phyloP scores from a whole-genome alignment of 2,329 filamentous ascomycete genomes.

The Aspergillus sojae region DNA sequence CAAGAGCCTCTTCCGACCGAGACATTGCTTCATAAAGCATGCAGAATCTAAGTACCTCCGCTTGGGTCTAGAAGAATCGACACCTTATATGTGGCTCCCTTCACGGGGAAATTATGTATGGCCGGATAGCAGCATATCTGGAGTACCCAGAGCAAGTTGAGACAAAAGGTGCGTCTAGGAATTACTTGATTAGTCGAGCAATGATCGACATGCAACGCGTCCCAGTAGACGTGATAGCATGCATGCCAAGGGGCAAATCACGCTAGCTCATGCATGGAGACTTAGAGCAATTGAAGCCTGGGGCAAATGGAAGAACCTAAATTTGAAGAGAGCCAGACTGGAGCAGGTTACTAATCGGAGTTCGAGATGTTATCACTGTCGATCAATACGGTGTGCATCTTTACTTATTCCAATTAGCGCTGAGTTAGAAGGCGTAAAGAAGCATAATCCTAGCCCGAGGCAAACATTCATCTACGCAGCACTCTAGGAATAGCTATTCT shows the following conservation, averaged over 20 bases:
- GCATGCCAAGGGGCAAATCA: neutral
- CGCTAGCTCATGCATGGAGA: too few species aligned
- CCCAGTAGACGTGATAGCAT: neutral
- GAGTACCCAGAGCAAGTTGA: too few species aligned
- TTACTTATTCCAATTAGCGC: neutral
- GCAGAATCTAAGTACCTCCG: neutral
- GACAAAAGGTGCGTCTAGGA: neutral
- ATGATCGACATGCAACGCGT: neutral
- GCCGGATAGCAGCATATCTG: fast-evolving
- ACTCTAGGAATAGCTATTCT: neutral
- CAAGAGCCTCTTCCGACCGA: neutral
- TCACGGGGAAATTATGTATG: neutral
- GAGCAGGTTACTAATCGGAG: neutral
- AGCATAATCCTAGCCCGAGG: neutral
- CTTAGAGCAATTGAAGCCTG: neutral
- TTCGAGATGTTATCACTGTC: neutral
- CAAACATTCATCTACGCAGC: neutral
- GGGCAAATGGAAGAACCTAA: neutral
- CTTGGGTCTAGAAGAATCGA: neutral
- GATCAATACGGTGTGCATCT: neutral
- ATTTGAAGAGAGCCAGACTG: neutral
- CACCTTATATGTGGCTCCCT: neutral
- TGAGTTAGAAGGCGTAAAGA: neutral
- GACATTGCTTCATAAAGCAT: neutral
- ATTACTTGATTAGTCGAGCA: neutral